Evolutionary conservation across 306 rosid species (phyloP), one percentile per base, ranked within the genome.

Genomic region (Castanea sativa): DNA sequence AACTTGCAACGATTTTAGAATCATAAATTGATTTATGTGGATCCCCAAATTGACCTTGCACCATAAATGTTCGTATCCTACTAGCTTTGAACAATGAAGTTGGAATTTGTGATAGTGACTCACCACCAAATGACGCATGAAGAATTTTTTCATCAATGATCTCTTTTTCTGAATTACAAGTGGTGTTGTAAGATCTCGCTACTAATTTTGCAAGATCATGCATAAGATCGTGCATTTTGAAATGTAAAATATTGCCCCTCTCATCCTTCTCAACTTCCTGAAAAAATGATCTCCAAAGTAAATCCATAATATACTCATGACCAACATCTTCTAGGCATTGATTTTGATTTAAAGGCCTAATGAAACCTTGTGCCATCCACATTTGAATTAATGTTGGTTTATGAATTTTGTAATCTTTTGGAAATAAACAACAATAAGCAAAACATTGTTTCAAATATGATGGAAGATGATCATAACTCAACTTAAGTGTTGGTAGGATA

Each of bases 341-440:
- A 14, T 58, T 27, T 52, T 80, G 43, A 29, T 18, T 16, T 55
- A 3, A 2, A 16, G 60, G 56, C 33, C 52, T 83, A 59, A 85
- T 71, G 65, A 84, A 87, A 6, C 89, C 87, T 80, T 88, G 83
- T 3, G 92, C 82, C 1, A 65, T 52, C 88, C 89, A 88, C 27
- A 82, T 52, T 9, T 73, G 81, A 69, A 87, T 74, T 53, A 87
- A 55, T 2, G 59, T 73, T 8, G 71, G 45, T 49, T 53, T 74
- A 4, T 63, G 30, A 56, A 84, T 73, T 77, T 4, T 21, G 16
- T 70, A 71, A 75, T 82, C 85, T 43, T 87, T 87, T 2, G 87
- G 43, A 35, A 35, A 35, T 35, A 35, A 35, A 35, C 43, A 4
- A 69, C 86, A 87, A 79, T 84, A 84, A 7, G 83, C 81, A 79